phyloP scores from a whole-genome alignment of 1,284 basidiomycete species.

The Tilletiaria anomala region DNA sequence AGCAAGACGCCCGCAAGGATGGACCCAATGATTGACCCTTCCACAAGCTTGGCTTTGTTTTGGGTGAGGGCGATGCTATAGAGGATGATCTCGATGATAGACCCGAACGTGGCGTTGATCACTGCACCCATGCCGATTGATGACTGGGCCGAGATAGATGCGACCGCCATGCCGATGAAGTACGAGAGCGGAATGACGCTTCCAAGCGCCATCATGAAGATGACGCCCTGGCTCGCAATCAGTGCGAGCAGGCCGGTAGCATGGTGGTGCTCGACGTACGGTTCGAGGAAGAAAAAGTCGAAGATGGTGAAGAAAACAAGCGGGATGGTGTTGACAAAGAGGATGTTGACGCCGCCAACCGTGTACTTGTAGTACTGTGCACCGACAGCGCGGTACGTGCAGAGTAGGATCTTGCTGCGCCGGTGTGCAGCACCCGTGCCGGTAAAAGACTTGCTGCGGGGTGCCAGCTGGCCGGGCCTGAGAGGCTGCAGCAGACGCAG shows the following conservation, averaged over 20 bases:
- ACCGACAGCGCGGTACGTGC: constrained; percentile 83
- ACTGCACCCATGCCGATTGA: constrained; percentile 99
- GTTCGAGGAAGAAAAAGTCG: constrained; percentile 72
- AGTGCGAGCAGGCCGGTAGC: constrained; percentile 50
- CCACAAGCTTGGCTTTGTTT: constrained; percentile 81
- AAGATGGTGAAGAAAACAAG: constrained; percentile 90
- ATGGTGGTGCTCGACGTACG: constrained; percentile 52
- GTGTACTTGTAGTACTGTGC: constrained; percentile 98
- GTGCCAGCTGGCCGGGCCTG: constrained; percentile 40
- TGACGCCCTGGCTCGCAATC: constrained; percentile 59
- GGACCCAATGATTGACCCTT: constrained; percentile 85
- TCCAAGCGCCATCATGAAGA: constrained; percentile 72
- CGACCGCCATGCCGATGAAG: constrained; percentile 99
- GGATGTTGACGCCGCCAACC: constrained; percentile 91
- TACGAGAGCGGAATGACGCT: constrained; percentile 95
- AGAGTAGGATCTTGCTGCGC: constrained; percentile 64
- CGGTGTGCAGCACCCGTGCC: constrained; percentile 42
- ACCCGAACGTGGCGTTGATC: constrained; percentile 98
- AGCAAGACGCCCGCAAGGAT: constrained; percentile 88
- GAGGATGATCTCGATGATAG: constrained; percentile 90
- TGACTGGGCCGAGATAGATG: constrained; percentile 91
- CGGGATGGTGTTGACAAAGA: constrained; percentile 89
- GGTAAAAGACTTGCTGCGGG: constrained; percentile 39
- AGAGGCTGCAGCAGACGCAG: constrained; percentile 3
- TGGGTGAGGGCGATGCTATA: constrained; percentile 78